These are phyloP conservation scores for Psilocybe subaeruginosa DNA, from an alignment of 768 basidiomycete genomes.

Conservation along the genomic window DNA sequence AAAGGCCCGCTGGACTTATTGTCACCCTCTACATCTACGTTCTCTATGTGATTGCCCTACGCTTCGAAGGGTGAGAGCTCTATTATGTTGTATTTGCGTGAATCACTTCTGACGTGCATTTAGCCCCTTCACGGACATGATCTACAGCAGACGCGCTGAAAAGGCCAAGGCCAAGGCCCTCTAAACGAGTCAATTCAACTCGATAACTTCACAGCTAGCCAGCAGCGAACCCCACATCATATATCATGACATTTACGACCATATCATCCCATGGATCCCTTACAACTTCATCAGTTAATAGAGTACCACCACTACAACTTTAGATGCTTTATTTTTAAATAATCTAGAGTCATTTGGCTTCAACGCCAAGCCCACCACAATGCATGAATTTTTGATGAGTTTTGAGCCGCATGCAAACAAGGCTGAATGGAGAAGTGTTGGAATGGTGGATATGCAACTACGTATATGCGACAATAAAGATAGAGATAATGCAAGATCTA, in stretches of 20 bases:
- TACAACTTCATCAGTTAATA: slow-evolving; percentile 7
- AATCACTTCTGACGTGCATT: not conserved
- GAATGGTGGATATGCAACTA: not conserved
- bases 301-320: not conserved
- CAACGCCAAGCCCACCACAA: slow-evolving; percentile 13
- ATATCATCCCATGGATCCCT: not conserved
- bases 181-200: slow-evolving; percentile 6
- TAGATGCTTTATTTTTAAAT: slow-evolving; percentile 15
- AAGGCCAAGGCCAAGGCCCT: slow-evolving; percentile 27
- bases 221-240: not conserved
- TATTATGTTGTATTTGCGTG: not conserved
- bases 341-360: slow-evolving; percentile 19
- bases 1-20: slow-evolving; percentile 81
- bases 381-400: not conserved
- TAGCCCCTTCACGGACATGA: slow-evolving; percentile 83
- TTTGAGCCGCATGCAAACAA: not conserved
- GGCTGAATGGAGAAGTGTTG: not conserved
- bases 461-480: not conserved
- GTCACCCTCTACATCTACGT: slow-evolving; percentile 83
- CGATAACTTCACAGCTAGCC: too few relatives aligned
- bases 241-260: slow-evolving; percentile 6
- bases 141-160: slow-evolving; percentile 64
- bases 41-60: slow-evolving; percentile 82
- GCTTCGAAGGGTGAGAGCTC: slow-evolving; percentile 82
- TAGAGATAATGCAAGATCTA: not conserved